phyloP scores from a whole-genome alignment of 768 basidiomycete genomes.

The Leccinum obscurum region DNA sequence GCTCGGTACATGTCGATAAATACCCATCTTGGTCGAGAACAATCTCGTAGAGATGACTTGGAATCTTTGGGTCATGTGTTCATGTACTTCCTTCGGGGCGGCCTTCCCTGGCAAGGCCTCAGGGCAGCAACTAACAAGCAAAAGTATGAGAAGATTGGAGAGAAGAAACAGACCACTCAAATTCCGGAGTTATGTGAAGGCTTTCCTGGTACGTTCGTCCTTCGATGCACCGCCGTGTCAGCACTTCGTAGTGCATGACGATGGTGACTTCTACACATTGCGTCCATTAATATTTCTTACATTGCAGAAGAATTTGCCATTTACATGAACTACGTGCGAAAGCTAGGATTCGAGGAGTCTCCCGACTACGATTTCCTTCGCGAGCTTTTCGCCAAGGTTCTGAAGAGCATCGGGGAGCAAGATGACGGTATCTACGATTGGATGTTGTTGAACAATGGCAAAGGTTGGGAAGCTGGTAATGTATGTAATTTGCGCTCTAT shows the following conservation, averaged over 20 bases:
- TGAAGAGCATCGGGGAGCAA: constrained; percentile 82
- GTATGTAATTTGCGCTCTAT: constrained; percentile 46
- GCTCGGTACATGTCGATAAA: constrained; percentile 99
- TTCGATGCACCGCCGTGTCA: constrained; percentile 1
- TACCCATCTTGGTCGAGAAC: constrained; percentile 94
- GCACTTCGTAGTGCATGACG: neutral
- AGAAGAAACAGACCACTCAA: constrained; percentile 94
- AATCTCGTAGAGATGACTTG: constrained; percentile 92
- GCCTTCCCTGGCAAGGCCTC: constrained; percentile 97
- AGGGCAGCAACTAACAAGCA: constrained; percentile 99
- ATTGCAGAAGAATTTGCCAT: constrained; percentile 87
- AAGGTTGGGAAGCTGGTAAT: constrained; percentile 91
- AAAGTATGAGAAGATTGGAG: constrained; percentile 99
- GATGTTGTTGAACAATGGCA: constrained; percentile 93
- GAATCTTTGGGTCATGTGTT: constrained; percentile 98
- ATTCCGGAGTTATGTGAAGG: constrained; percentile 95
- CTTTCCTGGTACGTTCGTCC: constrained; percentile 69
- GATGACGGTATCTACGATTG: constrained; percentile 96
- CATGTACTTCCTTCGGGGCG: constrained; percentile 98
- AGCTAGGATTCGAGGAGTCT: constrained; percentile 95
- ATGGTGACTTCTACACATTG: constrained; percentile 1
- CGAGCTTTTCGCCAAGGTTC: constrained; percentile 88
- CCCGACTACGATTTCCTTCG: constrained; percentile 98
- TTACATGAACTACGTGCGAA: constrained; percentile 99
- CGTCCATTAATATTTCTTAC: constrained; percentile 4